Conservation (phyloP, 306 rosid genomes). For the Gynostemma pentaphyllum region DNA sequence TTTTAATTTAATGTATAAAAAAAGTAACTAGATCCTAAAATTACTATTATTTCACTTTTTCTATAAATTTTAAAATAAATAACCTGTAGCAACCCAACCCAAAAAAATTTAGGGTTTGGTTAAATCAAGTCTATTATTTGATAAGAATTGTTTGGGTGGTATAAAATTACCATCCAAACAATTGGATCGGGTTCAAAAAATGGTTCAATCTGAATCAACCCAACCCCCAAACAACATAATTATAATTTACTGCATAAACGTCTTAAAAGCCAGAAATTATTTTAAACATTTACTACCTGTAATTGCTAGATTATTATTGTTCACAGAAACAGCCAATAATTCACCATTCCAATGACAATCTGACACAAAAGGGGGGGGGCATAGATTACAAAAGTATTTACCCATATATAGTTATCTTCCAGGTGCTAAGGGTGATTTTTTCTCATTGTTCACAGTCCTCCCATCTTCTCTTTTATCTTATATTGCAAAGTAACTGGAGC, state of each 20-base stretch:
- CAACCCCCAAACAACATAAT: too few relatives aligned
- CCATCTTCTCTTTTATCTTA: constrained; percentile 69
- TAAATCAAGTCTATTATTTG: too few relatives aligned
- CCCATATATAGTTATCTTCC: background rate
- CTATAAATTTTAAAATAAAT: too few relatives aligned
- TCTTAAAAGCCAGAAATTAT: background rate
- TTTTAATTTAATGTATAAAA: too few relatives aligned
- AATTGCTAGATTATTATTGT: background rate
- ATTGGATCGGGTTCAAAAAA: too few relatives aligned
- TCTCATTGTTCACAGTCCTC: constrained; percentile 25
- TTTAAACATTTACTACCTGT: background rate
- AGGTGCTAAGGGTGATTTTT: background rate
- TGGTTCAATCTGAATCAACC: too few relatives aligned
- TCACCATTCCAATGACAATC: background rate
- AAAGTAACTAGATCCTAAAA: too few relatives aligned
- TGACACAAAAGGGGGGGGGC: background rate
- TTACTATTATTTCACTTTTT: too few relatives aligned
- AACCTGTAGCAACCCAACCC: too few relatives aligned
- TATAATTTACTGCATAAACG: background rate
- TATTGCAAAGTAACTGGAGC: constrained; percentile 85
- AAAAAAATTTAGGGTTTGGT: too few relatives aligned
- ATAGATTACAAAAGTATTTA: background rate
- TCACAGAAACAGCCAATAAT: background rate
- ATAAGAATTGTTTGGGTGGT: too few relatives aligned
- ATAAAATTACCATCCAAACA: too few relatives aligned